Evolutionary conservation across 2,329 filamentous ascomycete genomes (phyloP), one percentile per base, ranked within the genome.

Genomic region (Beauveria medogensis): DNA sequence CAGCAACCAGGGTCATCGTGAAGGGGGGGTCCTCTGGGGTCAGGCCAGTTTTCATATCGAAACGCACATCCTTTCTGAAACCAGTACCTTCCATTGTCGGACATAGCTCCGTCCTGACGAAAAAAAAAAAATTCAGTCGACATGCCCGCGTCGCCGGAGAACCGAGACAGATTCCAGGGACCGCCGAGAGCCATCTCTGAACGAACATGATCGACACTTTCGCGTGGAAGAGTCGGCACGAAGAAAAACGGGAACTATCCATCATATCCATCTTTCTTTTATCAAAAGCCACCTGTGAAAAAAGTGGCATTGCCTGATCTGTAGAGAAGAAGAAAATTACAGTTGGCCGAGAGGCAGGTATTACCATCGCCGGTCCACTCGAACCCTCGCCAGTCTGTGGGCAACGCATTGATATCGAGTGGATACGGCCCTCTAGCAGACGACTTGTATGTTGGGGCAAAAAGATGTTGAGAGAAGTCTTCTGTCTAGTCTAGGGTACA

Each of bases 371-470:
- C 78, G 0, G 77, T 80, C 82, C 82, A 82, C 22, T 79, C 78
- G 6, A 83, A 68, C 0, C 81, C 68, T 84, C 81, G 58, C 84
- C 80, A 1, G 80, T 73, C 63, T 83, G 80, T 0, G 81, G 81
- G 64, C 81, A 84, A 65, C 86, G 83, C 0, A 82, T 85, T 0
- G 82, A 82, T 0, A 85, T 69, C 0, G 75, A 77, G 3, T 85
- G 64, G 64, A 86, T 85, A 64, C 86, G 86, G 0, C 82, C 82
- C 30, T 77, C 75, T 78, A 84, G 34, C 83, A 5, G 77, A 77
- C 83, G 83, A 85, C 34, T 72, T 66, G 5, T 0, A 81, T 75
- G 59, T 86, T 86, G 1, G 74, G 59, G 63, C 85, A 78, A 5
- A 87, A 75, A 75, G 51, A 78, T 71, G 64, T 84, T 86, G 28